A percentile compares a stretch with the other conserved stretches of the same genome.
Evolutionary conservation across 805 yeast species (phyloP).

Genomic region (Candida dajiaensis): DNA sequence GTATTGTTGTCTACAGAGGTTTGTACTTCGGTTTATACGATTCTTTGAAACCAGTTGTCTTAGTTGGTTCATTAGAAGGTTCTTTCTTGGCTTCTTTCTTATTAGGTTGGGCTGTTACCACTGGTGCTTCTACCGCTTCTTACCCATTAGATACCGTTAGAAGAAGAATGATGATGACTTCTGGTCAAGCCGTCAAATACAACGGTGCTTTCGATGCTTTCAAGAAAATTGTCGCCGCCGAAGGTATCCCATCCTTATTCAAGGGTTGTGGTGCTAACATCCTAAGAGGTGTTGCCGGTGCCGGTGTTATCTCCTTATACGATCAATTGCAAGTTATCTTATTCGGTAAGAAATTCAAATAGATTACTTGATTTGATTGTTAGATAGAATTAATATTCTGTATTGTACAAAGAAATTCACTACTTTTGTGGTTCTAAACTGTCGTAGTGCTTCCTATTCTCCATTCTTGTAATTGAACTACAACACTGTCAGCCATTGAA

Average conservation of each 20-base stretch:
- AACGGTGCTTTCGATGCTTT: constrained; percentile 92
- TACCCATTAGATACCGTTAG: constrained; percentile 99
- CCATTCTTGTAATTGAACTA: no score
- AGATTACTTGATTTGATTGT: constrained; percentile 23
- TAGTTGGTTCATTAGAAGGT: constrained; percentile 93
- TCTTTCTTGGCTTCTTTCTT: constrained; percentile 92
- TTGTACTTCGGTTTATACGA: constrained; percentile 97
- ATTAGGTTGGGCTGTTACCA: constrained; percentile 97
- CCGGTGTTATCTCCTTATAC: constrained; percentile 97
- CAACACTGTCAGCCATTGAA: no score
- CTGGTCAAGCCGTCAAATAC: constrained; percentile 97
- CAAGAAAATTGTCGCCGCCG: constrained; percentile 89
- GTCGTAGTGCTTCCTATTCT: not conserved
- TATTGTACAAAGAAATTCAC: constrained; percentile 3
- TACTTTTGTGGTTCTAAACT: constrained; percentile 1
- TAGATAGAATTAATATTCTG: not conserved
- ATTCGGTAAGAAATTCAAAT: constrained; percentile 93
- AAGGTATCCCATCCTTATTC: constrained; percentile 90
- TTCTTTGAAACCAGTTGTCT: constrained; percentile 90
- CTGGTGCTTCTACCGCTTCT: constrained; percentile 98
- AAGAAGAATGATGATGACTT: constrained; percentile 99
- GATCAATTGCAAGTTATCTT: constrained; percentile 93
- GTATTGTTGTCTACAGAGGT: constrained; percentile 99
- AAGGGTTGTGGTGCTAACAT: constrained; percentile 99
- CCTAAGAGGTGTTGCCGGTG: constrained; percentile 99